These are phyloP conservation scores for Fraxinus quadrangulata DNA, from an alignment of 257 asterid species.

Conservation along the genomic window DNA sequence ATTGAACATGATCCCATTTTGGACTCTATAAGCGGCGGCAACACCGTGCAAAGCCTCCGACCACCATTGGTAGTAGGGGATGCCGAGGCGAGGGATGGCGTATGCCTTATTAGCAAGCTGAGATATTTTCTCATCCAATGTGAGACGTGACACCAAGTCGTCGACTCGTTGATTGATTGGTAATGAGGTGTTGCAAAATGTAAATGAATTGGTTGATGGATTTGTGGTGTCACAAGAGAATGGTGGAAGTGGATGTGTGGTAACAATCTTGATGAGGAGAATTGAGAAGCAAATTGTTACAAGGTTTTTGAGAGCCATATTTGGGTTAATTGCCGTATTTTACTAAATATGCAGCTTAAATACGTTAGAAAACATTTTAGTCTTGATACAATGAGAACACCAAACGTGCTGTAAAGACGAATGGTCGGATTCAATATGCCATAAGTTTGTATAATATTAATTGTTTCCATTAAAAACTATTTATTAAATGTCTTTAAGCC, in stretches of 20 bases:
- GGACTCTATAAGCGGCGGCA: conserved; percentile 37
- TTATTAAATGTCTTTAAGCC: background rate
- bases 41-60: conserved; percentile 66
- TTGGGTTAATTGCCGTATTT: background rate
- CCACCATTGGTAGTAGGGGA: conserved; percentile 67
- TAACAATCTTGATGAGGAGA: conserved; percentile 7
- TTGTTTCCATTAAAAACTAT: background rate
- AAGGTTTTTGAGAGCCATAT: background rate
- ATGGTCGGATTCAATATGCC: background rate
- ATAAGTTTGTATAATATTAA: background rate
- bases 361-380: background rate
- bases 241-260: conserved; percentile 37
- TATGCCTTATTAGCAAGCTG: conserved; percentile 50
- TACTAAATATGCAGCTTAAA: background rate
- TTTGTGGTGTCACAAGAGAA: conserved; percentile 42
- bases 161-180: conserved; percentile 31
- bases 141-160: conserved; percentile 48
- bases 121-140: conserved; percentile 49
- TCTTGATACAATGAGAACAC: background rate
- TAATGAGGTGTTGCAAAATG: conserved; percentile 41
- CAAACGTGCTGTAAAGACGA: background rate
- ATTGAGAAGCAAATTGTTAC: conserved; percentile 1
- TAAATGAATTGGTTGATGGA: conserved; percentile 33
- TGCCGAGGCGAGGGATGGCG: conserved; percentile 46
- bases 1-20: conserved; percentile 39